phyloP scores from a whole-genome alignment of 768 basidiomycete genomes.

The Cubamyces lactineus region DNA sequence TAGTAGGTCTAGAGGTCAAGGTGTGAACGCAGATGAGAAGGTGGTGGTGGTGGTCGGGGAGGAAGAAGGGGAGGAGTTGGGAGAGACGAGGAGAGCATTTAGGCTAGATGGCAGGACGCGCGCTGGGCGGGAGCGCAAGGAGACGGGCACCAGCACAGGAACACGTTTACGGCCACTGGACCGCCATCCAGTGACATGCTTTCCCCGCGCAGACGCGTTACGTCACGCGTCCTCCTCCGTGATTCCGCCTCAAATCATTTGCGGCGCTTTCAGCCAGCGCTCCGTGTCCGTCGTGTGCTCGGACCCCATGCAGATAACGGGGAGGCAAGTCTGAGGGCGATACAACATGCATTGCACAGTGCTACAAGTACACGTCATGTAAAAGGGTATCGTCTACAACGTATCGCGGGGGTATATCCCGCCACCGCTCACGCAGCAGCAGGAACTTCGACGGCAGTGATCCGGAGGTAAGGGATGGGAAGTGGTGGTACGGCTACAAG shows the following conservation, averaged over 20 bases:
- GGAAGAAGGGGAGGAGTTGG: neutral
- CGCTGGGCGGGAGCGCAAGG: too few species aligned
- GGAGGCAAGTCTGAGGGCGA: neutral
- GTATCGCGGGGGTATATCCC: slow-evolving; percentile 4
- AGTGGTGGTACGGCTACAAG: slow-evolving; percentile 22
- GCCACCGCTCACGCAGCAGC: neutral
- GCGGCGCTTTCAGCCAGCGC: too few species aligned
- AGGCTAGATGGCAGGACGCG: neutral
- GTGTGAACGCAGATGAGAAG: neutral
- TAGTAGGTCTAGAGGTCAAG: neutral
- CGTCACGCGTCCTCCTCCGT: slow-evolving; percentile 16
- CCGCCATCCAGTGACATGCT: slow-evolving; percentile 1
- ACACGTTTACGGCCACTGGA: neutral
- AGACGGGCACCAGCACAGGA: neutral
- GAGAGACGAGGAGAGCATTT: neutral
- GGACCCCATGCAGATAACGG: too few species aligned
- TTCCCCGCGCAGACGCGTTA: slow-evolving; percentile 5
- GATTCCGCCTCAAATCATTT: too few species aligned
- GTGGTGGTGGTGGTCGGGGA: neutral
- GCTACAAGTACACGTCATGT: slow-evolving; percentile 12
- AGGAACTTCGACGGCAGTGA: neutral
- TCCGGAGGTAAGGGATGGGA: neutral
- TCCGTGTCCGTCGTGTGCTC: too few species aligned
- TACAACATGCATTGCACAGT: slow-evolving; percentile 20
- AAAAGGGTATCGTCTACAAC: slow-evolving; percentile 14